A percentile compares a stretch with the other conserved stretches of the same genome.
Evolutionary conservation across 73 alveolate genomes (phyloP).

Genomic region (Uronychia setigera): DNA sequence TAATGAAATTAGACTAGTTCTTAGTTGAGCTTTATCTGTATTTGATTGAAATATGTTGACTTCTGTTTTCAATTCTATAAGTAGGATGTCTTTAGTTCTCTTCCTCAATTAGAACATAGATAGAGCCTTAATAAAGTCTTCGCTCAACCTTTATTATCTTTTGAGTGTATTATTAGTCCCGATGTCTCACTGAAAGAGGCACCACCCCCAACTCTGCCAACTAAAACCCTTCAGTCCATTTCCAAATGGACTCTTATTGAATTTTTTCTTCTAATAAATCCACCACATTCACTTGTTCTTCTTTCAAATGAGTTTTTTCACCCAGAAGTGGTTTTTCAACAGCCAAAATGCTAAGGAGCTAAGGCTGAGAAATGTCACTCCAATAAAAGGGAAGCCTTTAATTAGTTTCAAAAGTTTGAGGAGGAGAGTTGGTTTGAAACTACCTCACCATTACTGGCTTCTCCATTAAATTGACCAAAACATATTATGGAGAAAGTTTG

Average conservation of each 20-base stretch:
- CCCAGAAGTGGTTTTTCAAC: not conserved
- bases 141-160: not conserved
- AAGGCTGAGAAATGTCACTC: not conserved
- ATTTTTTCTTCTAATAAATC: not conserved
- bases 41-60: conserved; percentile 7
- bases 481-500: conserved; percentile 40
- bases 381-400: conserved; percentile 1
- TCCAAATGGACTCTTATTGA: conserved; percentile 13
- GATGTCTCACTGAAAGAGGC: conserved; percentile 7
- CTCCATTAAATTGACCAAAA: conserved; percentile 37
- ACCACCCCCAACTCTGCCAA: conserved; percentile 17
- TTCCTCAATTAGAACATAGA: conserved; percentile 30
- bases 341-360: not conserved
- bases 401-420: not conserved
- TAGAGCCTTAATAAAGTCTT: conserved; percentile 10
- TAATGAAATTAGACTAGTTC: not conserved
- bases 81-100: conserved; percentile 37
- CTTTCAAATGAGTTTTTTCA: not conserved
- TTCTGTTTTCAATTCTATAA: conserved; percentile 36
- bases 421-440: not conserved
- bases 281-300: not conserved
- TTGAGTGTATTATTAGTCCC: not conserved
- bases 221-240: conserved; percentile 26
- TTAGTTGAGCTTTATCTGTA: conserved; percentile 11
- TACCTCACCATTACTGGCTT: not conserved